Conservation (phyloP, 2,329 filamentous ascomycete species). For the Arthrinium phaeospermum region DNA sequence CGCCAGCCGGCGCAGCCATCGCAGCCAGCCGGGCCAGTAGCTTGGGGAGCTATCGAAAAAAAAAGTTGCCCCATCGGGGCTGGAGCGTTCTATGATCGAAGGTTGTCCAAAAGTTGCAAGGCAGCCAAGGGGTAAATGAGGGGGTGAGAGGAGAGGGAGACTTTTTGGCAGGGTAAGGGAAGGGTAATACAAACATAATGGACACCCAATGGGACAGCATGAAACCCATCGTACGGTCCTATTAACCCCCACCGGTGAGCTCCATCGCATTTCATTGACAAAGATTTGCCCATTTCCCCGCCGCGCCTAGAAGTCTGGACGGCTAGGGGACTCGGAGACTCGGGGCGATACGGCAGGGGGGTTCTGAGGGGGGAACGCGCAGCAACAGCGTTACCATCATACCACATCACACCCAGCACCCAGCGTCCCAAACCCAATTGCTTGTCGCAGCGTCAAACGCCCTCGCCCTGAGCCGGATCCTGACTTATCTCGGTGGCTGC, state of each 20-base stretch:
- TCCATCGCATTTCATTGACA: neutral
- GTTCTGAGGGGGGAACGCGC: neutral
- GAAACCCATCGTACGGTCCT: neutral
- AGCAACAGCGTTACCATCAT: constrained; percentile 1
- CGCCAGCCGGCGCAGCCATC: too few relatives aligned
- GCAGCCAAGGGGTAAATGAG: constrained; percentile 12
- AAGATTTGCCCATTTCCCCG: neutral
- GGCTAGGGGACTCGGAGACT: neutral
- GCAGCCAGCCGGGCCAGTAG: constrained; percentile 7
- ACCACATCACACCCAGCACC: neutral
- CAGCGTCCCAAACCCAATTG: constrained; percentile 3
- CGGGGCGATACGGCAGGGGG: neutral
- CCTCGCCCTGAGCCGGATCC: neutral
- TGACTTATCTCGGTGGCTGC: neutral
- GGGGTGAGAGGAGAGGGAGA: neutral
- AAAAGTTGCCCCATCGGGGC: neutral
- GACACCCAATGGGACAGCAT: neutral
- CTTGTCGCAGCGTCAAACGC: constrained; percentile 8
- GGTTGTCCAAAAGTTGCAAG: neutral
- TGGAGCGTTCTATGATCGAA: constrained; percentile 8
- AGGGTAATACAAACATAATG: constrained; percentile 5
- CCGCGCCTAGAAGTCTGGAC: neutral
- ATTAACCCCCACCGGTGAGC: constrained; percentile 11
- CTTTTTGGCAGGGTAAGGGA: neutral
- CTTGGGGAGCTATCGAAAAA: constrained; percentile 1